Percentiles rank a stretch among this genome's conserved stretches.
These are phyloP conservation scores for Rosa hybrid DNA, from an alignment of 331 rosid genomes.

Conservation along the genomic window DNA sequence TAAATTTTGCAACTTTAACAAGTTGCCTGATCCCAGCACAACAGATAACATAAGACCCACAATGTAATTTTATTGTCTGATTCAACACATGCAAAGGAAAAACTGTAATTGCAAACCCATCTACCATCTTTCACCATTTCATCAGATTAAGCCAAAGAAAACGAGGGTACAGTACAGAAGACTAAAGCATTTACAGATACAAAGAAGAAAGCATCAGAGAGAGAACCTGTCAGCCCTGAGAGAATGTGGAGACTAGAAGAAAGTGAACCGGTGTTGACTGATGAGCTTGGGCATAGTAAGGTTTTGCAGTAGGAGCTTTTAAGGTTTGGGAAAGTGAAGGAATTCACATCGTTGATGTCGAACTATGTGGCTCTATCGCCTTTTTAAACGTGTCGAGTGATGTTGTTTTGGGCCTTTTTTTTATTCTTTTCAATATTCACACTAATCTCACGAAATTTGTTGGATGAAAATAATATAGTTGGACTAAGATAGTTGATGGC, in stretches of 20 bases:
- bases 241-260: background rate
- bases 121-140: background rate
- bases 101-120: slow-evolving; percentile 5
- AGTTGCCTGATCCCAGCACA: background rate
- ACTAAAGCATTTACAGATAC: background rate
- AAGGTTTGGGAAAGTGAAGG: background rate
- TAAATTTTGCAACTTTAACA: background rate
- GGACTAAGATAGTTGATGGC: no score
- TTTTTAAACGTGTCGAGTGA: background rate
- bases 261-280: background rate
- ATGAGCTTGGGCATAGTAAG: background rate
- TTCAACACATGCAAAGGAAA: background rate
- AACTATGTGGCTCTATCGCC: background rate
- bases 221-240: slow-evolving; percentile 14
- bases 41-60: background rate
- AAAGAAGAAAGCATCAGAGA: background rate
- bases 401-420: background rate
- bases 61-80: background rate
- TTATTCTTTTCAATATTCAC: no score
- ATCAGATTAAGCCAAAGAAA: background rate
- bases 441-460: no score
- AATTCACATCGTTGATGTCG: background rate
- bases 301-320: background rate
- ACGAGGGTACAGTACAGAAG: background rate
- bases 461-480: no score